A percentile compares a stretch with the other conserved stretches of the same genome.
phyloP scores from a whole-genome alignment of 257 asterid genomes.

The Lavandula angustifolia region DNA sequence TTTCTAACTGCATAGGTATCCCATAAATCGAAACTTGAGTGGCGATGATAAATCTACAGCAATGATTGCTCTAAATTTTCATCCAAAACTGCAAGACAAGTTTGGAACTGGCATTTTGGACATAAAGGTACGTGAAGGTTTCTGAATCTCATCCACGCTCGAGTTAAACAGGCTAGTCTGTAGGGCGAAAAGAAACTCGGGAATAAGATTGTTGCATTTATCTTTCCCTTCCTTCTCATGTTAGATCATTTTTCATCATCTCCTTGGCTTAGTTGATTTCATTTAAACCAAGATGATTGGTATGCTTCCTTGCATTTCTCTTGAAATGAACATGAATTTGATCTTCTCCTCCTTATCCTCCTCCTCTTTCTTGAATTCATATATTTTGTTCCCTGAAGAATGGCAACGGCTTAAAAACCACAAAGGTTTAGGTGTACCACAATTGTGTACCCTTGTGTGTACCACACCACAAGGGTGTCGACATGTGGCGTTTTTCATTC shows the following conservation, averaged over 20 bases:
- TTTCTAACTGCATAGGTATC: constrained; percentile 50
- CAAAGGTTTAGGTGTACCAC: too few relatives aligned
- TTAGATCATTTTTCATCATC: neutral
- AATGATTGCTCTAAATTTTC: constrained; percentile 64
- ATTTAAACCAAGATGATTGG: neutral
- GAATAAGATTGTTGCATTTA: neutral
- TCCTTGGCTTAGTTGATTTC: neutral
- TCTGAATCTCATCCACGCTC: neutral
- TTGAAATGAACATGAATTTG: constrained; percentile 5
- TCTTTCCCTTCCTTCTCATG: neutral
- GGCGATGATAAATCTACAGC: constrained; percentile 63
- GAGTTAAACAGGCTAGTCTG: too few relatives aligned
- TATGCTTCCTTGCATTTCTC: neutral
- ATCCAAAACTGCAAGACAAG: constrained; percentile 71
- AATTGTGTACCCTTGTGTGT: too few relatives aligned
- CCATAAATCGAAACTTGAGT: constrained; percentile 43
- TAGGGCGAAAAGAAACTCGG: neutral
- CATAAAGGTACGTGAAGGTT: constrained; percentile 61
- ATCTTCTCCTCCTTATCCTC: neutral
- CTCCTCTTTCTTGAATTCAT: neutral
- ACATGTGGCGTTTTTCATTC: too few relatives aligned
- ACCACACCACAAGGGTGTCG: too few relatives aligned
- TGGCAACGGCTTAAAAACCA: neutral
- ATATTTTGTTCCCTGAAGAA: neutral
- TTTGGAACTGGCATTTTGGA: constrained; percentile 61